Conservation (phyloP, 2,329 filamentous ascomycete species). For the Botrytis sinoallii region DNA sequence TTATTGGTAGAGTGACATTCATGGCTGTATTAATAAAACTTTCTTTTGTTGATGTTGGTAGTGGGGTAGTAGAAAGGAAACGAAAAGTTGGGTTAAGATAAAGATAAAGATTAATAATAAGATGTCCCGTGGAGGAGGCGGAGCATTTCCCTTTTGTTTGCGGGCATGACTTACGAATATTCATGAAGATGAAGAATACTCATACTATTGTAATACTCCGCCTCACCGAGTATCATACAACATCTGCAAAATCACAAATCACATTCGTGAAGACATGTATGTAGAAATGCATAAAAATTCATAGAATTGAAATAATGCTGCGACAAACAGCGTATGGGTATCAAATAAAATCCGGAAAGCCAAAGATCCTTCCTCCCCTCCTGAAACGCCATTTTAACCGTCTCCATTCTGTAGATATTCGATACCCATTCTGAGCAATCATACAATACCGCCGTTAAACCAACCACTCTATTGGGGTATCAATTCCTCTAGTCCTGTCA, state of each 20-base stretch:
- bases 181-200: background rate
- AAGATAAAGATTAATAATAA: background rate
- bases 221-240: background rate
- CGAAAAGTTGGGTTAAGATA: background rate
- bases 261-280: background rate
- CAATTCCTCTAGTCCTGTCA: background rate
- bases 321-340: conserved; percentile 11
- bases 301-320: conserved; percentile 10
- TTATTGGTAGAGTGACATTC: background rate
- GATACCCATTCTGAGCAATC: conserved; percentile 6
- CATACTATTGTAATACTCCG: background rate
- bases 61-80: background rate
- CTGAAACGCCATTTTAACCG: conserved; percentile 2
- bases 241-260: background rate
- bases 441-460: background rate
- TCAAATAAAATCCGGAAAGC: conserved; percentile 17
- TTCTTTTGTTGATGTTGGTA: background rate
- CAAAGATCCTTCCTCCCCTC: background rate
- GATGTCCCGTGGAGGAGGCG: background rate
- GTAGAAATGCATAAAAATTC: background rate
- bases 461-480: background rate
- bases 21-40: background rate
- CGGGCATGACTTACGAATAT: background rate
- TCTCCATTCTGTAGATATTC: background rate
- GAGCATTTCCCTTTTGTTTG: background rate